Percentiles rank a stretch among this genome's conserved stretches.
Evolutionary conservation across 2,329 filamentous ascomycete genomes (phyloP).

Genomic region (Mycosphaerella arachidis): DNA sequence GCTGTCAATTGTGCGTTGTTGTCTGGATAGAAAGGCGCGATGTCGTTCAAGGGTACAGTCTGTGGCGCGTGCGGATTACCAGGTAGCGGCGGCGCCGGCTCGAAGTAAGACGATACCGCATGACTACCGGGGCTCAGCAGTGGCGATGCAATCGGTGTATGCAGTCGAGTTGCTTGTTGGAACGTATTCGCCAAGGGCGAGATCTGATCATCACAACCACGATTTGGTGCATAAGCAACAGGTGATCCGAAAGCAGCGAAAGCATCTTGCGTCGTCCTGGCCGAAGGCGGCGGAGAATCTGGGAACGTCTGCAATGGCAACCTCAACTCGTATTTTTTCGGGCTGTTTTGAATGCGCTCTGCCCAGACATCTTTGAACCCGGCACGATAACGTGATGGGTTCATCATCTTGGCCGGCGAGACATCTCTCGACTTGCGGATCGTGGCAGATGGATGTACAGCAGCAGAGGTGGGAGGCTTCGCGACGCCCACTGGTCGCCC

Average conservation of each 20-base stretch:
- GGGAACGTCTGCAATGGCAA: slow-evolving; percentile 38
- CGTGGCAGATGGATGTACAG: slow-evolving; percentile 24
- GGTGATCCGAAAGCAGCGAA: slow-evolving; percentile 32
- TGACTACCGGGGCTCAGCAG: slow-evolving; percentile 21
- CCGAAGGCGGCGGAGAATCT: slow-evolving; percentile 45
- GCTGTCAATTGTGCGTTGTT: slow-evolving; percentile 21
- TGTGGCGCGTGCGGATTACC: slow-evolving; percentile 20
- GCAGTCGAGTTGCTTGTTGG: slow-evolving; percentile 28
- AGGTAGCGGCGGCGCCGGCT: slow-evolving; percentile 14
- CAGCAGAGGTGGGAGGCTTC: slow-evolving; percentile 26
- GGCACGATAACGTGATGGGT: slow-evolving; percentile 44
- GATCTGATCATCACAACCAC: slow-evolving; percentile 27
- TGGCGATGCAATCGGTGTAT: slow-evolving; percentile 30
- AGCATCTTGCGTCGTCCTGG: slow-evolving; percentile 37
- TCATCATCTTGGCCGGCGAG: slow-evolving; percentile 50
- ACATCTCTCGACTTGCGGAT: slow-evolving; percentile 24
- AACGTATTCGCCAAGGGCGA: slow-evolving; percentile 31
- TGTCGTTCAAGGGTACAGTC: slow-evolving; percentile 28
- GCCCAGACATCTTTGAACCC: slow-evolving; percentile 50
- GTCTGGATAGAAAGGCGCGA: slow-evolving; percentile 27
- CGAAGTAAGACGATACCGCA: slow-evolving; percentile 22
- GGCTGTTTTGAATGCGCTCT: slow-evolving; percentile 43
- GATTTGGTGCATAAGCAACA: slow-evolving; percentile 13
- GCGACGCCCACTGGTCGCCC: slow-evolving; percentile 30
- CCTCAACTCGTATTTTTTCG: slow-evolving; percentile 49